Base-by-base conservation (phyloP, 2,329 filamentous ascomycete species). In the Talaromyces atroroseus region DNA sequence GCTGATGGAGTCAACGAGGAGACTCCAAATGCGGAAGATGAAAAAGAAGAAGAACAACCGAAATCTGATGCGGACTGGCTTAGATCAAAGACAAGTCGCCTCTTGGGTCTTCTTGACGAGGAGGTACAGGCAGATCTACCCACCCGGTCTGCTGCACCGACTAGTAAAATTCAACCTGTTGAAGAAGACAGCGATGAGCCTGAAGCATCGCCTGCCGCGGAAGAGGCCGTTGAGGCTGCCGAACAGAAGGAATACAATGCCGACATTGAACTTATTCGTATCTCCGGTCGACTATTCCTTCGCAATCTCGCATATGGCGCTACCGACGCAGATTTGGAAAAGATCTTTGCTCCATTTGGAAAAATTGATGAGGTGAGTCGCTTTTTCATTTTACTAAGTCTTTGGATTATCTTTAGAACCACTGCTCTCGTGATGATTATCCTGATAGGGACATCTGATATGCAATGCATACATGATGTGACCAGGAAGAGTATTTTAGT, bases 381-480 rank as follows among this genome's bases (percentile, higher is more conserved):
- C 61, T 62, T 57, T 56, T 38, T 57, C 42, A 38, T 44, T 38
- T 57, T 40, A 40, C 49, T 49, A 24, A 46, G 49, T 10, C 55
- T 40, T 45, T 20, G 16, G 34, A n/a, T 24, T 26, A 11, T 11
- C n/a, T 4, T 24, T 34, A 14, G n/a, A 50, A 34, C 24, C 8
- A 65, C 63, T 59, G 67, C 69, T 80, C 78, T 77, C 74, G 82
- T 92, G 94, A 97, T 97, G 92, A 97, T 90, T 78, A 84, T 83
- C 88, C 88, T 85, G 94, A 97, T 97, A 97, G 94, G 94, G 94
- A 97, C 94, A 97, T 85, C 92, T 91, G 89, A 96, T 92, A 88
- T 88, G 80, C 74, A 77, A 90, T 46, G 53, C 89, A 90, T 80
- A 54, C 38, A 80, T 97, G 92, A 95, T 92, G 89, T 84, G 80